These are phyloP conservation scores for Plenodomus biglobosus DNA, from an alignment of 2,329 filamentous ascomycete species.

Conservation along the genomic window DNA sequence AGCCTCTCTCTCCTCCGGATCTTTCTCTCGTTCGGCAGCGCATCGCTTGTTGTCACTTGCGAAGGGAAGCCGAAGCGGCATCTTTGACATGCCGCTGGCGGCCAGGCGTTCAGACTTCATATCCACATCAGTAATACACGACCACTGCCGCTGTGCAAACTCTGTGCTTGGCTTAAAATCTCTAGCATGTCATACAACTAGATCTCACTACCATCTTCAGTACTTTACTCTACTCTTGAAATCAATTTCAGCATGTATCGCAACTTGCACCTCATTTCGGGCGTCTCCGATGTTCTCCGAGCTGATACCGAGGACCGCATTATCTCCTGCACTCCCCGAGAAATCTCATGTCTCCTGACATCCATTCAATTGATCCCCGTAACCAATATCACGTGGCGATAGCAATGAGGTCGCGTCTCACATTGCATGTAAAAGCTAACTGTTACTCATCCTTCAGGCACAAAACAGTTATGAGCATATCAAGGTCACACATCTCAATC, in stretches of 20 bases:
- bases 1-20: slow-evolving; percentile 14
- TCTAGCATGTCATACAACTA: too few relatives aligned
- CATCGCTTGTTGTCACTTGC: slow-evolving; percentile 15
- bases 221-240: too few relatives aligned
- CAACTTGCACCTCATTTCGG: slow-evolving; percentile 5
- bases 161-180: background rate
- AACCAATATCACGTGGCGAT: too few relatives aligned
- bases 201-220: too few relatives aligned
- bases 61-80: slow-evolving; percentile 29
- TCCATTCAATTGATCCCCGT: background rate
- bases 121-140: background rate
- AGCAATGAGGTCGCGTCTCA: background rate
- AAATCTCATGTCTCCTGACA: background rate
- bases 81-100: slow-evolving; percentile 28
- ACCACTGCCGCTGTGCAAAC: background rate
- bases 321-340: slow-evolving; percentile 19
- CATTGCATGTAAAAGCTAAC: background rate
- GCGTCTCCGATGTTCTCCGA: slow-evolving; percentile 9
- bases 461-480: background rate
- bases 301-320: slow-evolving; percentile 13
- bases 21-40: slow-evolving; percentile 12
- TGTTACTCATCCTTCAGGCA: background rate
- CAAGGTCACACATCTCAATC: background rate
- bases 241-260: background rate
- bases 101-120: background rate